These are phyloP conservation scores for Talaromyces verruculosus DNA, from an alignment of 2,329 filamentous ascomycete genomes.

Conservation along the genomic window DNA sequence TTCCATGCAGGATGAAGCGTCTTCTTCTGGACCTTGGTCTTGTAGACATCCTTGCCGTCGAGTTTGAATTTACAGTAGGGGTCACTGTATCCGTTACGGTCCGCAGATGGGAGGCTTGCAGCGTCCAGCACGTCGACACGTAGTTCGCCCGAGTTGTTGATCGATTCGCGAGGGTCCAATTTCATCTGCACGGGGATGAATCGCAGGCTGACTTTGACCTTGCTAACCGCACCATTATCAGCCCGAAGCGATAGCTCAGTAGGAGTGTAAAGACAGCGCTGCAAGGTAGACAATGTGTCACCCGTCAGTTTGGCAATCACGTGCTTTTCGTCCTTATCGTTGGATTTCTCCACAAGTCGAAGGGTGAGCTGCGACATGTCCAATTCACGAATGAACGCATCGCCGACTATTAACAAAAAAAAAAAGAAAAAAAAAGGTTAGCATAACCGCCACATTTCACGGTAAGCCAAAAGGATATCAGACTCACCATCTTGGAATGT, in stretches of 20 bases:
- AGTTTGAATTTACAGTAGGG: slow-evolving; percentile 94
- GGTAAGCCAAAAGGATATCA: background rate
- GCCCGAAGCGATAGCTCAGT: slow-evolving; percentile 78
- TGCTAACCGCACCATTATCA: slow-evolving; percentile 71
- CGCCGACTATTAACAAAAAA: slow-evolving; percentile 60
- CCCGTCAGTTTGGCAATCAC: slow-evolving; percentile 80
- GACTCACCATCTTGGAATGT: slow-evolving; percentile 78
- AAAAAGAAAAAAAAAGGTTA: background rate
- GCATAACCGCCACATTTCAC: background rate
- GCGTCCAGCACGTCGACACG: slow-evolving; percentile 92
- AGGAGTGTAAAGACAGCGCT: slow-evolving; percentile 88
- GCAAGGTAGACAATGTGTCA: slow-evolving; percentile 81
- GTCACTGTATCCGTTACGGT: slow-evolving; percentile 95
- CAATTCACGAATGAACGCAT: slow-evolving; percentile 94
- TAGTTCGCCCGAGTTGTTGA: slow-evolving; percentile 97
- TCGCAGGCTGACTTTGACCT: slow-evolving; percentile 86
- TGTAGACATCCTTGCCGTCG: slow-evolving; percentile 86
- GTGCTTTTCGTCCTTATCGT: slow-evolving; percentile 66
- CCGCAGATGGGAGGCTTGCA: slow-evolving; percentile 82
- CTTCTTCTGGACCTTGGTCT: slow-evolving; percentile 96
- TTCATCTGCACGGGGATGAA: slow-evolving; percentile 94
- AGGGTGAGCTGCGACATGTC: slow-evolving; percentile 93
- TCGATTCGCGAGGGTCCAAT: slow-evolving; percentile 90
- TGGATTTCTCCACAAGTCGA: slow-evolving; percentile 76
- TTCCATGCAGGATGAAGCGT: slow-evolving; percentile 94